Evolutionary conservation across 2,329 filamentous ascomycete species (phyloP).

Genomic region (Diaporthe longicolla): DNA sequence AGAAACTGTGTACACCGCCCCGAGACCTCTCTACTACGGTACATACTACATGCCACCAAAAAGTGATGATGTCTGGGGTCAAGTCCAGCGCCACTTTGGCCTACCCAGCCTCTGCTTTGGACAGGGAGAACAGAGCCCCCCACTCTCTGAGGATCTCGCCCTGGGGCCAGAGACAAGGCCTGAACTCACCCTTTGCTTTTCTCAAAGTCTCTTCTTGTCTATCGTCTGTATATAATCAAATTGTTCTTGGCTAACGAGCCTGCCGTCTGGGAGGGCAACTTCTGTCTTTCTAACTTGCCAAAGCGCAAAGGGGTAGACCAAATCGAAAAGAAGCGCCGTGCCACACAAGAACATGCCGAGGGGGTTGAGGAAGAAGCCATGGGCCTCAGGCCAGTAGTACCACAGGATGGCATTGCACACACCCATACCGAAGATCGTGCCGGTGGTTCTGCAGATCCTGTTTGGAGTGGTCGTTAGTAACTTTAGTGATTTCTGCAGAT

Average conservation of each 20-base stretch:
- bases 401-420: slow-evolving; percentile 58
- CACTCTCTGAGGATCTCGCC: neutral
- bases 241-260: slow-evolving; percentile 46
- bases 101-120: neutral
- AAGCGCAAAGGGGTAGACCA: slow-evolving; percentile 61
- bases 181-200: neutral
- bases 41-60: neutral
- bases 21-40: neutral
- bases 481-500: neutral
- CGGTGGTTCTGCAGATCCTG: slow-evolving; percentile 60
- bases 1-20: slow-evolving; percentile 16
- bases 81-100: neutral
- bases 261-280: slow-evolving; percentile 55
- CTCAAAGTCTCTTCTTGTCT: slow-evolving; percentile 27
- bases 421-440: slow-evolving; percentile 59
- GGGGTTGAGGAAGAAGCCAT: slow-evolving; percentile 61
- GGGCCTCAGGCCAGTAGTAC: slow-evolving; percentile 66
- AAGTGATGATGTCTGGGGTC: neutral
- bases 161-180: neutral
- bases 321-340: slow-evolving; percentile 57
- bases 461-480: slow-evolving; percentile 21
- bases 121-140: neutral
- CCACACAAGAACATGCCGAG: slow-evolving; percentile 59
- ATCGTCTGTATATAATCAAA: neutral
- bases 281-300: slow-evolving; percentile 57